phyloP scores from a whole-genome alignment of 306 rosid species.

The Acmispon strigosus region DNA sequence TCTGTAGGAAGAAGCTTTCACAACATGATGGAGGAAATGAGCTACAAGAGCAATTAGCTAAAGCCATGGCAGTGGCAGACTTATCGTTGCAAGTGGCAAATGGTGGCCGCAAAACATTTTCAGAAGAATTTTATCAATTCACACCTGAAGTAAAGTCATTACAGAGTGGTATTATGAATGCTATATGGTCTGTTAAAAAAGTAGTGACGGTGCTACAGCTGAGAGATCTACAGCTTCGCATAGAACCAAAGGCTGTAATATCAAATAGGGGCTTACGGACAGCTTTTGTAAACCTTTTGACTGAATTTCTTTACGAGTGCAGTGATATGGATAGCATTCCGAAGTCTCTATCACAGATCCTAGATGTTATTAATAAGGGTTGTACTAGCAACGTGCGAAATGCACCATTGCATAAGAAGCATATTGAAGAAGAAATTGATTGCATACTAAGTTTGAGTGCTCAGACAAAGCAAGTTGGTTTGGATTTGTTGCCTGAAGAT shows the following conservation, averaged over 20 bases:
- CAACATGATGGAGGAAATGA: slow-evolving; percentile 39
- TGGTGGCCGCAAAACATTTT: slow-evolving; percentile 37
- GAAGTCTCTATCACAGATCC: slow-evolving; percentile 33
- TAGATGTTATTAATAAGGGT: slow-evolving; percentile 41
- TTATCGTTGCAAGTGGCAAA: slow-evolving; percentile 46
- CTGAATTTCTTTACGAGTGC: slow-evolving; percentile 60
- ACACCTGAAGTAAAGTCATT: slow-evolving; percentile 51
- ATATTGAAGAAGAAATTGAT: slow-evolving; percentile 57
- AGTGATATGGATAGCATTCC: slow-evolving; percentile 65
- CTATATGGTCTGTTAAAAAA: slow-evolving; percentile 47
- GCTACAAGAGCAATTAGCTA: slow-evolving; percentile 56
- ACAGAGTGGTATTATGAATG: slow-evolving; percentile 64
- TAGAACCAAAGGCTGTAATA: slow-evolving; percentile 49
- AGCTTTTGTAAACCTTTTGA: slow-evolving; percentile 45
- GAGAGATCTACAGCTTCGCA: slow-evolving; percentile 37
- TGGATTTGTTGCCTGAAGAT: slow-evolving; percentile 46
- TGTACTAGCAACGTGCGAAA: slow-evolving; percentile 17
- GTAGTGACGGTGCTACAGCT: slow-evolving; percentile 29
- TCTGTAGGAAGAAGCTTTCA: slow-evolving; percentile 45
- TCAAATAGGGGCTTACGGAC: slow-evolving; percentile 31
- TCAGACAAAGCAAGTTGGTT: slow-evolving; percentile 53
- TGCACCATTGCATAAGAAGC: slow-evolving; percentile 23
- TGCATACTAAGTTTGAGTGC: slow-evolving; percentile 66
- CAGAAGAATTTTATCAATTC: slow-evolving; percentile 40
- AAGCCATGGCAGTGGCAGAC: slow-evolving; percentile 75